These are phyloP conservation scores for Fusarium sp. DNA, from an alignment of 2,329 filamentous ascomycete genomes.

Conservation along the genomic window DNA sequence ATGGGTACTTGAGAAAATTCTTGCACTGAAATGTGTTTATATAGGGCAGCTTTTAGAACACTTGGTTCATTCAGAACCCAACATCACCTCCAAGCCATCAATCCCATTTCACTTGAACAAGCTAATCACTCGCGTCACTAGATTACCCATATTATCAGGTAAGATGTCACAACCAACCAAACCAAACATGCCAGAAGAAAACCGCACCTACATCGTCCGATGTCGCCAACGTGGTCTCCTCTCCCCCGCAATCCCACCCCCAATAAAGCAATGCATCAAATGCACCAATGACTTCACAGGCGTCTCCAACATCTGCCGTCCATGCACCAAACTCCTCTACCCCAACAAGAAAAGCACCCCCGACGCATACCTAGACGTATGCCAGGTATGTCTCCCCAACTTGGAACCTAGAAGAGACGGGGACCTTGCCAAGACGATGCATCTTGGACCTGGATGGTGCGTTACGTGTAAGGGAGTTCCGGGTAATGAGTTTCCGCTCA, in stretches of 20 bases:
- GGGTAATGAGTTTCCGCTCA: not conserved
- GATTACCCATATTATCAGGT: not conserved
- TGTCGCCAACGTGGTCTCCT: slow-evolving; percentile 17
- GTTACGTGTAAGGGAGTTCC: slow-evolving; percentile 8
- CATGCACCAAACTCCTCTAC: slow-evolving; percentile 2
- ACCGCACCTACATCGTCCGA: slow-evolving; percentile 5
- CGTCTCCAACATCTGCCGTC: slow-evolving; percentile 4
- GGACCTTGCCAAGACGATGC: slow-evolving; percentile 8
- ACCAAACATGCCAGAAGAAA: not conserved
- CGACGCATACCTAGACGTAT: slow-evolving; percentile 13
- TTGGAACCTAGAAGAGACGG: not conserved
- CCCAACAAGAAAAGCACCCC: not conserved
- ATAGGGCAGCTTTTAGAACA: not conserved
- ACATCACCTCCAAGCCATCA: not conserved
- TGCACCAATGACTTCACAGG: slow-evolving; percentile 2
- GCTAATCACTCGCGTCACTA: not conserved
- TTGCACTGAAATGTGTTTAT: not conserved
- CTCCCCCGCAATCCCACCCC: slow-evolving; percentile 10
- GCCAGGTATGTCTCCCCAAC: not conserved
- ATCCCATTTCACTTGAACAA: not conserved
- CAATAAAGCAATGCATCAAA: not conserved
- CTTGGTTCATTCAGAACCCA: not conserved
- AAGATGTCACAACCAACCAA: not conserved
- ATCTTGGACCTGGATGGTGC: slow-evolving; percentile 37
- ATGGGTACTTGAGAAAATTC: not conserved